Evolutionary conservation across 2,329 filamentous ascomycete genomes (phyloP).

Genomic region (Aspergillus clavatus): DNA sequence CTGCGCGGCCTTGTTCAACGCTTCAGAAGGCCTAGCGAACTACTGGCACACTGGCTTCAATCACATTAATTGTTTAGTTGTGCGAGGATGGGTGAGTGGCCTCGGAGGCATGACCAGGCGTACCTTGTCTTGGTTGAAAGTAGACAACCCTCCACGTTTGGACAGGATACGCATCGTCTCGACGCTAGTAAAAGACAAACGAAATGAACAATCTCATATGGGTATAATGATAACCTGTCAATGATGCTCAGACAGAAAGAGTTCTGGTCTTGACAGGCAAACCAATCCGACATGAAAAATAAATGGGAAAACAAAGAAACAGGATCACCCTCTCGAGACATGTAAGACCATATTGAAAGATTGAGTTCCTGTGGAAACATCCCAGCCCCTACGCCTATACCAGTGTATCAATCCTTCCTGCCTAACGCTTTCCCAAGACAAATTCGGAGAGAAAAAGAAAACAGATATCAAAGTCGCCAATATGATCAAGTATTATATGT

Average conservation of each 20-base stretch:
- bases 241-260: not conserved
- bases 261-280: not conserved
- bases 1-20: too few relatives aligned
- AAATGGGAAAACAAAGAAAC: not conserved
- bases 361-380: not conserved
- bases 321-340: not conserved
- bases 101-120: too few relatives aligned
- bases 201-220: not conserved
- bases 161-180: too few relatives aligned
- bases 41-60: too few relatives aligned
- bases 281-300: not conserved
- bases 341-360: not conserved
- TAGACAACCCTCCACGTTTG: too few relatives aligned
- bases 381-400: not conserved
- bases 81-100: too few relatives aligned
- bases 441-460: not conserved
- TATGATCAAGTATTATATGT: constrained; percentile 4
- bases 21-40: too few relatives aligned
- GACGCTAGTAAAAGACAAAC: too few relatives aligned
- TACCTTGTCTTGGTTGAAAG: too few relatives aligned
- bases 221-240: not conserved
- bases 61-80: too few relatives aligned
- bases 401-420: not conserved
- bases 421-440: not conserved
- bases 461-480: not conserved